Base-by-base conservation (phyloP, 2,329 filamentous ascomycete genomes). In the Lomentospora prolificans region DNA sequence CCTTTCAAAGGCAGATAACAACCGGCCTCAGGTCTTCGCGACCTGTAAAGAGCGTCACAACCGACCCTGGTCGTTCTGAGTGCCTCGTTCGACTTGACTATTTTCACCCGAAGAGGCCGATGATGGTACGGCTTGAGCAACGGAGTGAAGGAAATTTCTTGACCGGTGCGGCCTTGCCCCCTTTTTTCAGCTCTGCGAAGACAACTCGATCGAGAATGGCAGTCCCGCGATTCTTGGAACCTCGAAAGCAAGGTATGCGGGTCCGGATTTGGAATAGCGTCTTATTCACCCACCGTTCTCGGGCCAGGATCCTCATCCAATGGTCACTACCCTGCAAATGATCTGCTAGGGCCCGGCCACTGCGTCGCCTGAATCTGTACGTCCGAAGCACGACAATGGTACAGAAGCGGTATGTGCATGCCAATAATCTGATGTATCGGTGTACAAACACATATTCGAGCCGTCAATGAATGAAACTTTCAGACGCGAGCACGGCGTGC, bases 371-470 rank as follows among this genome's bases (percentile, higher is more conserved):
- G 44, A 48, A 46, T 17, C 41, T 24, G 19, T 19, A 46, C 17
- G 19, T 24, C 19, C 17, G 33, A n/a, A 39, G 19, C 36, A 39
- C 36, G 8, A 17, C 4, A 39, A 39, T 39, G 36, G 36, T n/a
- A 39, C 36, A 39, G 19, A 46, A 46, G 19, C 9, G 2, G 41
- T 46, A 19, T 46, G 41, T 14, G 44, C 44, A 25, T 9, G n/a
- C 44, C 44, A 27, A 48, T 48, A 48, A 48, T 48, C n/a, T 25
- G 44, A 27, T 48, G 44, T 48, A 48, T 48, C n/a, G 44, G 44
- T 25, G 44, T 48, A 48, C 44, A 10, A 8, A 6, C n/a, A 19
- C n/a, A 10, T 12, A 12, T 7, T 33, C 30, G 30, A 46, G 41
- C 44, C 22, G 44, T 48, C 19, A 19, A 25, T 5, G 22, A 25